Evolutionary conservation across 148 eudicot genomes (phyloP), one percentile per base, ranked within the genome.

Genomic region (Rhododendron henanense): DNA sequence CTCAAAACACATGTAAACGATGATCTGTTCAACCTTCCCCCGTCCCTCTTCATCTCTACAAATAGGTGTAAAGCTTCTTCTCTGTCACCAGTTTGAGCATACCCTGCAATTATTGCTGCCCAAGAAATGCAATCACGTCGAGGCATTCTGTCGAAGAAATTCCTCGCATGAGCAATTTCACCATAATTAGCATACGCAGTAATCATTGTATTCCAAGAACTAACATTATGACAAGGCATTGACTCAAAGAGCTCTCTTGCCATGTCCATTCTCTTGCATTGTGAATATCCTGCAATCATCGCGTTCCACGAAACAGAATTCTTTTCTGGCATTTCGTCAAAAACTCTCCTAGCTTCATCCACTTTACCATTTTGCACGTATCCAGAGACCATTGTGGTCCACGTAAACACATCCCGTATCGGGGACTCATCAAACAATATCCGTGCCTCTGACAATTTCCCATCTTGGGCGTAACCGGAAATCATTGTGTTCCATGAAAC

Each of bases 361-460:
- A 91, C 69, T 90, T 85, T 87, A 63, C 91, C 90, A 84, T 90
- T 89, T 59, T 91, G 94, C 31, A 88, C 81, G 35, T 90, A 92
- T 59, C 88, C 94, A 39, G 94, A 92, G 57, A 92, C 87, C 90
- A 92, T 90, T 25, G 94, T 77, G 19, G 94, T 92, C 92, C 94
- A 91, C 0, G 92, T 89, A 79, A 89, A 89, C 61, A 91, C 91
- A 88, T 92, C 94, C 84, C 86, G 87, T 10, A 88, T 53, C 2
- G 94, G 94, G 37, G 89, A 85, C 18, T 81, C 86, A 33, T 87
- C 87, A 78, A 91, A 91, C 88, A 91, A 87, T 47, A 69, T 88
- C 77, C 50, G 86, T 4, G 91, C 94, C 45, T 91, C 90, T 5
- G 50, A 77, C 75, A 92, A 79, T 81, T 91, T 73, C 80, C 91